A percentile compares a stretch with the other conserved stretches of the same genome.
Conservation (phyloP, 1,284 basidiomycete species). For the Rhodotorula sp. region DNA sequence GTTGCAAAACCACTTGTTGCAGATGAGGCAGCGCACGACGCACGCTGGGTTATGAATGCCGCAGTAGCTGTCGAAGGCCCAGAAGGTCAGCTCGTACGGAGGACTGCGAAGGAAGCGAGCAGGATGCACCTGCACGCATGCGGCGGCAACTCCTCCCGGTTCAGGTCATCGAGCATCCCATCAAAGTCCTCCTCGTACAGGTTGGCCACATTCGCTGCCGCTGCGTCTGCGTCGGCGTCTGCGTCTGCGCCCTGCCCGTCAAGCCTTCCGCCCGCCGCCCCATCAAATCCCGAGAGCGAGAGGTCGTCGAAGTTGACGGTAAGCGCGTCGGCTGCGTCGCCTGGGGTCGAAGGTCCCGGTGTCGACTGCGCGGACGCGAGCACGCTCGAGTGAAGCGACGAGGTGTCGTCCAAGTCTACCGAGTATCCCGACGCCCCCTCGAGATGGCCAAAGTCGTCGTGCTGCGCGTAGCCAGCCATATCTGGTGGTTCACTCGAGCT, state of each 20-base stretch:
- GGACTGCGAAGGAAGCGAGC: neutral
- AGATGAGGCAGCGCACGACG: slow-evolving; percentile 94
- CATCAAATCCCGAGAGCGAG: slow-evolving; percentile 11
- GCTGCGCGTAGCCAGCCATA: neutral
- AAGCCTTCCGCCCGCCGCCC: neutral
- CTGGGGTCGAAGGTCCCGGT: neutral
- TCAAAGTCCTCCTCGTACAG: slow-evolving; percentile 74
- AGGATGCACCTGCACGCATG: slow-evolving; percentile 88
- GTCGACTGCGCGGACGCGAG: neutral
- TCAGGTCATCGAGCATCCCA: slow-evolving; percentile 75
- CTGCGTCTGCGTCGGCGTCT: neutral
- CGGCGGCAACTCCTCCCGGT: slow-evolving; percentile 70
- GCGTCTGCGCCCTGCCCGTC: neutral
- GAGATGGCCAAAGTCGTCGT: slow-evolving; percentile 35
- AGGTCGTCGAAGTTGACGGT: slow-evolving; percentile 34
- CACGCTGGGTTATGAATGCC: slow-evolving; percentile 97
- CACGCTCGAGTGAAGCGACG: slow-evolving; percentile 30
- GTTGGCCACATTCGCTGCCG: slow-evolving; percentile 23
- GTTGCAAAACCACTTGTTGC: slow-evolving; percentile 99
- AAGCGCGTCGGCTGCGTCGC: neutral
- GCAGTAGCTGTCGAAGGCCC: slow-evolving; percentile 70
- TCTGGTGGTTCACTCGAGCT: neutral
- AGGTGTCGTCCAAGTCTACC: slow-evolving; percentile 29
- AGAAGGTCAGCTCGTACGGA: neutral
- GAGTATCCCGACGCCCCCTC: slow-evolving; percentile 39